These are phyloP conservation scores for Mortierella sp. DNA, from an alignment of 371 early-diverging fungal genomes.

Conservation along the genomic window DNA sequence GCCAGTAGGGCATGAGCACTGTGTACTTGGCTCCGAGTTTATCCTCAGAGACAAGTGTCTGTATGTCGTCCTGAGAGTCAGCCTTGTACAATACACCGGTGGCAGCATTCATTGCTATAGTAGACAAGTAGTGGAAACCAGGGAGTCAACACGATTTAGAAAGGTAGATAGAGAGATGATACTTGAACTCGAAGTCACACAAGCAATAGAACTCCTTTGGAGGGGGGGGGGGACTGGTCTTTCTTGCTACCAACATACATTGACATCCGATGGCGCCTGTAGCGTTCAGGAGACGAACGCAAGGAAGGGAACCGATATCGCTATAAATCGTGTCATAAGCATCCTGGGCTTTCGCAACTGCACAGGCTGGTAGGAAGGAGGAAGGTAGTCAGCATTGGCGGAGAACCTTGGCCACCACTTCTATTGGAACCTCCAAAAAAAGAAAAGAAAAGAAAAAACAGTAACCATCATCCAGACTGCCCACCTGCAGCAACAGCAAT, in stretches of 20 bases:
- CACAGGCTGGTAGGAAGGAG: conserved; percentile 12
- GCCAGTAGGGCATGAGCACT: conserved; percentile 67
- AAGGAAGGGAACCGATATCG: conserved; percentile 64
- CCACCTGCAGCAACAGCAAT: conserved; percentile 32
- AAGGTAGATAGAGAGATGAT: not conserved
- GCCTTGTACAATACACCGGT: conserved; percentile 71
- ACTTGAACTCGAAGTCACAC: not conserved
- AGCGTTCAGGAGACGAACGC: conserved; percentile 69
- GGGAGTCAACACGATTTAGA: not conserved
- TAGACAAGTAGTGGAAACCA: not conserved
- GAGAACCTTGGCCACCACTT: too few relatives aligned
- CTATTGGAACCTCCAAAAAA: not conserved
- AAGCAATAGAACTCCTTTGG: not conserved
- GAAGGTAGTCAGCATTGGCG: not conserved
- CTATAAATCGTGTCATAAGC: conserved; percentile 64
- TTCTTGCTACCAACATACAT: conserved; percentile 38
- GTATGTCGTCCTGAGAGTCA: conserved; percentile 60
- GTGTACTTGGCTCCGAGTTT: conserved; percentile 56
- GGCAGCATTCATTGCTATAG: conserved; percentile 19
- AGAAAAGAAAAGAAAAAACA: not conserved
- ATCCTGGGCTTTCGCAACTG: conserved; percentile 25
- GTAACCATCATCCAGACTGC: not conserved
- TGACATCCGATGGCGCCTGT: conserved; percentile 70
- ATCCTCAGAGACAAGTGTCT: conserved; percentile 54
- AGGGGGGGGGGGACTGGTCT: not conserved